Evolutionary conservation across 2,329 filamentous ascomycete species (phyloP).

Genomic region (Epichloe scottii): DNA sequence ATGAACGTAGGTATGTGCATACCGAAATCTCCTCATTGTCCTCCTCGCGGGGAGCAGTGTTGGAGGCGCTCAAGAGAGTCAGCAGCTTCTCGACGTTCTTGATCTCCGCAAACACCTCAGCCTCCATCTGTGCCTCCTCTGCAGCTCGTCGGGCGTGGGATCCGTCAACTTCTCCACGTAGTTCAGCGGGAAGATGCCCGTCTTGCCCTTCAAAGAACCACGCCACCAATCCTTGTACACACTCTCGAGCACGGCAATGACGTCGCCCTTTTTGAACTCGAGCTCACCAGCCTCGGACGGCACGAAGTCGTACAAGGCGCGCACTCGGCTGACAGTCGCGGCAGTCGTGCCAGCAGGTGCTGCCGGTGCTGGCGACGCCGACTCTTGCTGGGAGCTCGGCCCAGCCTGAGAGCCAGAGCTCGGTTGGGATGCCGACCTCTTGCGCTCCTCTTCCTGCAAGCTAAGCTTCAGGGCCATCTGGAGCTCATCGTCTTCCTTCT

Average conservation of each 20-base stretch:
- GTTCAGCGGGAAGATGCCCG: conserved; percentile 95
- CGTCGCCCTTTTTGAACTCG: conserved; percentile 91
- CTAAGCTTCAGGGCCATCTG: conserved; percentile 92
- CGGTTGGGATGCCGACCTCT: conserved; percentile 32
- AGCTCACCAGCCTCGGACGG: conserved; percentile 90
- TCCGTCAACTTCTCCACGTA: conserved; percentile 97
- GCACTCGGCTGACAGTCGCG: conserved; percentile 87
- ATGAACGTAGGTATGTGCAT: conserved; percentile 14
- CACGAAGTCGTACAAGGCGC: conserved; percentile 87
- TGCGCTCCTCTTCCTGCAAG: conserved; percentile 70
- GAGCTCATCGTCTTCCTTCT: conserved; percentile 93
- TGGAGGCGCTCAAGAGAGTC: conserved; percentile 80
- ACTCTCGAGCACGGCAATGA: conserved; percentile 93
- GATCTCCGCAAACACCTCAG: conserved; percentile 52
- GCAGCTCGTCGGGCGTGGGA: conserved; percentile 85
- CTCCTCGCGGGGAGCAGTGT: conserved; percentile 65
- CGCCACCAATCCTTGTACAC: conserved; percentile 99
- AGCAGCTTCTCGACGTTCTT: conserved; percentile 59
- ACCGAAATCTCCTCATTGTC: conserved; percentile 96
- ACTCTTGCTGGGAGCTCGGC: conserved; percentile 28
- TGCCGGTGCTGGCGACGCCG: conserved; percentile 32
- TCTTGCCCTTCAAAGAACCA: conserved; percentile 84
- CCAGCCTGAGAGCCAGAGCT: conserved; percentile 19
- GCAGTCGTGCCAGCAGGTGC: conserved; percentile 79
- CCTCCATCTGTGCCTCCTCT: conserved; percentile 95